Percentiles rank a stretch among this genome's conserved stretches.
Evolutionary conservation across 2,329 filamentous ascomycete species (phyloP).

Genomic region (Phialophora expanda): DNA sequence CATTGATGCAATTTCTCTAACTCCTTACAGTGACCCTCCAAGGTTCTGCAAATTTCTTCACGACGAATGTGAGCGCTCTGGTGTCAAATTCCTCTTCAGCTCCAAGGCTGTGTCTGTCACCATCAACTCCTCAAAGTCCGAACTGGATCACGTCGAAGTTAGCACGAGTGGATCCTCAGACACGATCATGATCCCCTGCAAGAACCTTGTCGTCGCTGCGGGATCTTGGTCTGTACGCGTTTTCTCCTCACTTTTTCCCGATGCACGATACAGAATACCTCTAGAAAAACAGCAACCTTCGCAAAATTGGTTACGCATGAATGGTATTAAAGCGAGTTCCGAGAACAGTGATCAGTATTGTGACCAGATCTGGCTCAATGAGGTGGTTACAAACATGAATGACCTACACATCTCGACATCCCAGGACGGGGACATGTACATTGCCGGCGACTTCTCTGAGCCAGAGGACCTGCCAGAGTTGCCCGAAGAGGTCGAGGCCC

Average conservation of each 20-base stretch:
- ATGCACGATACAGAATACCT: background rate
- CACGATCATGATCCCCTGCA: conserved; percentile 1
- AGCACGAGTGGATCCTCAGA: conserved; percentile 3
- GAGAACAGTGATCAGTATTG: conserved; percentile 4
- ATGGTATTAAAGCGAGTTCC: conserved; percentile 4
- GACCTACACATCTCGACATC: conserved; percentile 3
- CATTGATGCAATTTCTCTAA: conserved; percentile 1
- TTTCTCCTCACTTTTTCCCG: conserved; percentile 3
- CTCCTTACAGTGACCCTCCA: conserved; percentile 1
- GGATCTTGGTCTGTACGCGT: conserved; percentile 2
- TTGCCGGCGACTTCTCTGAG: conserved; percentile 1
- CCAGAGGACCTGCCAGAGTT: conserved; percentile 2
- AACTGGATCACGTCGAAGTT: background rate
- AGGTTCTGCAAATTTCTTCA: conserved; percentile 4
- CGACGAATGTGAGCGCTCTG: background rate
- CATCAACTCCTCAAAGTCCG: conserved; percentile 1
- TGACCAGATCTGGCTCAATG: conserved; percentile 4
- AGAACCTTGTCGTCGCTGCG: conserved; percentile 4
- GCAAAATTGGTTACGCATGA: background rate
- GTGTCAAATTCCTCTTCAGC: conserved; percentile 3
- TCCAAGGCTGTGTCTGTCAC: conserved; percentile 3
- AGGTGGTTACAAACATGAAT: conserved; percentile 4
- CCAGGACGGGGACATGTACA: background rate
- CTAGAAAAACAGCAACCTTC: conserved; percentile 5
- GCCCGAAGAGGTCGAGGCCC: conserved; percentile 1